A percentile compares a stretch with the other conserved stretches of the same genome.
Conservation (phyloP, 2,329 filamentous ascomycete species). For the Cladosporium sp. region DNA sequence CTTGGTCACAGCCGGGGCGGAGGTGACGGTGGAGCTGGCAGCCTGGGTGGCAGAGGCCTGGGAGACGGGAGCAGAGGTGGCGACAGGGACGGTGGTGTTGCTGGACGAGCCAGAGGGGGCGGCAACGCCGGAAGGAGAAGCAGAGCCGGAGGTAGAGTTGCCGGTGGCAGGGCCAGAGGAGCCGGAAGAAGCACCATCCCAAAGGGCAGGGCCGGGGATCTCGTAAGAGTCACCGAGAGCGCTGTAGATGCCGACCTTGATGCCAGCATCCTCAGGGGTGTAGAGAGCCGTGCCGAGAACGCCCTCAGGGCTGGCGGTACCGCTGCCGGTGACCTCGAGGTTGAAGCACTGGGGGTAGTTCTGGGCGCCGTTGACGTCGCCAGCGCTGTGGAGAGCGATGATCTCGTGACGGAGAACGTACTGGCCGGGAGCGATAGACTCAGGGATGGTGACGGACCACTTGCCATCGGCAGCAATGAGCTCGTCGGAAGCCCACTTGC, state of each 20-base stretch:
- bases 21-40: slow-evolving; percentile 16
- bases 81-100: not conserved
- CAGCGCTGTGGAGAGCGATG: slow-evolving; percentile 60
- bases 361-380: slow-evolving; percentile 45
- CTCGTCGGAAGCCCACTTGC: slow-evolving; percentile 58
- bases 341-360: slow-evolving; percentile 57
- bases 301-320: slow-evolving; percentile 50
- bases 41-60: slow-evolving; percentile 2
- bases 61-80: not conserved
- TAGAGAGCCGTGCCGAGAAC: slow-evolving; percentile 57
- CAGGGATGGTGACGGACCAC: slow-evolving; percentile 52
- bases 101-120: not conserved
- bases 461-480: slow-evolving; percentile 39
- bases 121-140: not conserved
- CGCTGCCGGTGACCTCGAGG: slow-evolving; percentile 58
- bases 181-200: slow-evolving; percentile 15
- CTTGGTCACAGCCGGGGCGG: slow-evolving; percentile 20
- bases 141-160: slow-evolving; percentile 2
- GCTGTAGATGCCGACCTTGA: slow-evolving; percentile 16
- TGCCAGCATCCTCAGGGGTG: slow-evolving; percentile 33
- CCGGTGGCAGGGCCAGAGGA: not conserved
- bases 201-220: slow-evolving; percentile 18
- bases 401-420: slow-evolving; percentile 63
- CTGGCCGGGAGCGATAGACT: slow-evolving; percentile 56
- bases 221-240: slow-evolving; percentile 10